Percentiles rank a stretch among this genome's conserved stretches.
Conservation (phyloP, 352 stramenopile genomes). For the Pythium coloratum region DNA sequence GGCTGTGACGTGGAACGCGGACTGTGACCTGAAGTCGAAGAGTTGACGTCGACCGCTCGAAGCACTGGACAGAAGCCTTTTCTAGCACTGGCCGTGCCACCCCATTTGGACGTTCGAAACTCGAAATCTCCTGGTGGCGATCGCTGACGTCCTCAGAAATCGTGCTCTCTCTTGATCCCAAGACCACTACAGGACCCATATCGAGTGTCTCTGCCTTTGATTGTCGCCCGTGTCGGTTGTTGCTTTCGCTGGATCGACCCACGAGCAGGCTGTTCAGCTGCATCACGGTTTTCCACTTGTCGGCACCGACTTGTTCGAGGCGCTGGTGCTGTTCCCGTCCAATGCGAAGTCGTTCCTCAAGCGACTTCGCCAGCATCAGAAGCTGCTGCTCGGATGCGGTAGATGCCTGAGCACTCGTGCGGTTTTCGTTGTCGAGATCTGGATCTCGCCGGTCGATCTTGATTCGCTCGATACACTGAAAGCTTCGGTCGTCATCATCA, state of each 20-base stretch:
- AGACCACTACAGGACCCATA: conserved; percentile 6
- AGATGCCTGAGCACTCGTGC: not conserved
- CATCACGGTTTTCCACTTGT: conserved; percentile 39
- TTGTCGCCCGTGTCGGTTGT: not conserved
- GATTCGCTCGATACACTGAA: conserved; percentile 66
- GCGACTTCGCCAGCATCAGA: conserved; percentile 39
- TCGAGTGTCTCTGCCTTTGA: not conserved
- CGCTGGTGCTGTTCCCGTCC: conserved; percentile 39
- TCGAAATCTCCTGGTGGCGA: too few relatives aligned
- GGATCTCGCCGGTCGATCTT: conserved; percentile 27
- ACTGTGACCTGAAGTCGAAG: not conserved
- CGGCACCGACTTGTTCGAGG: conserved; percentile 37
- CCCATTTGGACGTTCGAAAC: not conserved
- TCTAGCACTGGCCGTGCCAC: not conserved
- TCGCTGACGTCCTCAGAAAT: not conserved
- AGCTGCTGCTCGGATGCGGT: conserved; percentile 41
- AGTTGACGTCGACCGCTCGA: conserved; percentile 12
- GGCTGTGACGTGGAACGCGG: not conserved
- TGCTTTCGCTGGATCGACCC: not conserved
- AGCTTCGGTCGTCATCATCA: not conserved
- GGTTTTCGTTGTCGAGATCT: not conserved
- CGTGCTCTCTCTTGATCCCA: not conserved
- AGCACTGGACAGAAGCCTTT: not conserved
- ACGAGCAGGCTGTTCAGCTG: conserved; percentile 40
- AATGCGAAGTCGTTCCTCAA: conserved; percentile 39